Percentiles rank a stretch among this genome's conserved stretches.
These are phyloP conservation scores for Cornus suecica DNA, from an alignment of 148 eudicot genomes.

Conservation along the genomic window DNA sequence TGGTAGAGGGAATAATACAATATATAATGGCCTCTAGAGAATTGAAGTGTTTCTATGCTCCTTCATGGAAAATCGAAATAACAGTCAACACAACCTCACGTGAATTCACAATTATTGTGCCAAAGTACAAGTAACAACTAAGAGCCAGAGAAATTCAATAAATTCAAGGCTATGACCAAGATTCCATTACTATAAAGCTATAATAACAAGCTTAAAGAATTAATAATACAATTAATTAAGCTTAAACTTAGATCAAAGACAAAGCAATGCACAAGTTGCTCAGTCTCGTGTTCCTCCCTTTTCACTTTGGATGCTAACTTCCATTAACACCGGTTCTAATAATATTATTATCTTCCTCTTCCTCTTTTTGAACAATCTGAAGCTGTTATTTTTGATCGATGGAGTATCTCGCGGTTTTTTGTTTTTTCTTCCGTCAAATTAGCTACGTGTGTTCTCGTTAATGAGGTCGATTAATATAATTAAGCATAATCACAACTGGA, in stretches of 20 bases:
- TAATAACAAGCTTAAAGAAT: not conserved
- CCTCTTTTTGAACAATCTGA: not conserved
- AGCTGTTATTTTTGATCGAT: not conserved
- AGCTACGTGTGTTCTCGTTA: not conserved
- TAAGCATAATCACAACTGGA: too few species aligned
- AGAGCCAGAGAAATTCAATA: too few species aligned
- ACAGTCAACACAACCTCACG: conserved; percentile 33
- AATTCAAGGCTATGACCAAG: not conserved
- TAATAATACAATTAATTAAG: not conserved
- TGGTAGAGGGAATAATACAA: too few species aligned
- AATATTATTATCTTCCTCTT: not conserved
- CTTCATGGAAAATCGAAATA: conserved; percentile 25
- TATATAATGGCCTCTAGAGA: not conserved
- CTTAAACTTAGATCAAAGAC: not conserved
- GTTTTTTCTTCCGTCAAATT: not conserved
- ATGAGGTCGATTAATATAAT: too few species aligned
- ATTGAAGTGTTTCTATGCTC: conserved; percentile 4
- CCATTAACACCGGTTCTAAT: not conserved
- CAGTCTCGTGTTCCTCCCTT: conserved; percentile 14
- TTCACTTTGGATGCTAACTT: conserved; percentile 2
- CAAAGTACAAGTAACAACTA: not conserved
- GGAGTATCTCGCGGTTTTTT: not conserved
- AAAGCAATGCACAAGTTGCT: not conserved
- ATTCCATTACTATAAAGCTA: not conserved
- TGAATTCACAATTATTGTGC: conserved; percentile 26